Evolutionary conservation across 1,139 yeast genomes (phyloP), one percentile per base, ranked within the genome.

Genomic region (Saccharomyces hybrid): DNA sequence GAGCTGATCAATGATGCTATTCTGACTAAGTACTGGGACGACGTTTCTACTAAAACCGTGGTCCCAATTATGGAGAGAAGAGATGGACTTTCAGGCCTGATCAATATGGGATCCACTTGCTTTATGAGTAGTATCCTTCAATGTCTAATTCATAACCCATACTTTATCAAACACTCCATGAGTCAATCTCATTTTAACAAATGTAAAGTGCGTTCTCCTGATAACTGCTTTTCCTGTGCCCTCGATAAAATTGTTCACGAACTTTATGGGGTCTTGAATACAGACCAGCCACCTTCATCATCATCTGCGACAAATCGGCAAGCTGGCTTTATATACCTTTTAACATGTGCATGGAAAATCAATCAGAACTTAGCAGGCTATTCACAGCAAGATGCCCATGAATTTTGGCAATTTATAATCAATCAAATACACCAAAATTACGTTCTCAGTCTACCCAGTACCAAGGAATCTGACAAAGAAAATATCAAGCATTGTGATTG

Each of bases 371-470:
- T 93, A 56, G 96, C 97, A 0, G 99, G 99, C 1, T 90, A 90
- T 61, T 86, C 93, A 50, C 97, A 93, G 71, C 99, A 93, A 71
- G 99, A 93, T 70, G 98, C 99, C 0, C 99, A 93, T 71, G 99
- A 93, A 70, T 93, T 91, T 70, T 84, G 96, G 85, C 97, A 93
- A 68, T 90, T 91, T 68, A 67, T 91, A 31, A 75, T 91, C 49
- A 88, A 91, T 68, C 96, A 89, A 70, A 73, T 93, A 54, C 99
- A 93, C 71, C 75, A 74, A 58, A 88, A 72, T 38, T 60, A 70
- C 29, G 34, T 31, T 31, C 34, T 31, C 14, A 57, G 57, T 47
- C 52, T 54, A 41, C 48, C 53, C 29, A 53, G 59, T 31, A 55
- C 77, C 60, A 28, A 55, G 11, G 52, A 52, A 26, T 52, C 55